Base-by-base conservation (phyloP, 169 alveolate species). In the Plasmodium chabaudi region DNA sequence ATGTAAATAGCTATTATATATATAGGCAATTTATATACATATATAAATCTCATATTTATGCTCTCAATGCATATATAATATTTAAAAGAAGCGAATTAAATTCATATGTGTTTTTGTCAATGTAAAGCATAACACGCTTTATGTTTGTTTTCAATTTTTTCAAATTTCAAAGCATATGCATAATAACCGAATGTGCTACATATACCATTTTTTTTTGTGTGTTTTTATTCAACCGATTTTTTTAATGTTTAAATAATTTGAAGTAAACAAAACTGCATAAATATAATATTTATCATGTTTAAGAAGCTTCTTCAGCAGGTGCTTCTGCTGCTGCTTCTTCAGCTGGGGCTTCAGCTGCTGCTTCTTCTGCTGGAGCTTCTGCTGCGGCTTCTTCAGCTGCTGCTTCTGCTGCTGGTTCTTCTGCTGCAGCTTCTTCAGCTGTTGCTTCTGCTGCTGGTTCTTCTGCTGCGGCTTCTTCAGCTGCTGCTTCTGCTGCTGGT, bases 251-350 rank as follows among this genome's bases (percentile, higher is more conserved):
- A 34, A 34, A 34, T 34, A 34, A 34, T 34, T 0, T 34, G 42
- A 34, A 34, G 5, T 34, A 34, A 34, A 34, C 5, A 34, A 3
- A 34, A 4, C 7, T 3, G 7, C 42, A 3, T 34, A 34, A 34
- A 34, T 3, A 34, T 34, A 34, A 34, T 5, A 5, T 34, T 34
- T 34, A 34, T 34, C 42, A 4, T 5, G 4, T 34, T 34, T 34
- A 34, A 34, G 9, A 23, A 46, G 34, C n/a, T 17, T 19, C 59
- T 9, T 67, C 42, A 17, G 13, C 49, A 9, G 63, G 25, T 0
- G 56, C 60, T 23, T 47, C 63, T 15, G 15, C 69, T 10, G 13
- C 15, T 27, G 23, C 25, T 25, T 63, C 60, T 59, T 74, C 88
- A 21, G 59, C 39, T 65, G 19, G 46, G 0, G 34, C 65, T 13